phyloP scores from a whole-genome alignment of 768 basidiomycete species.

The Pleurotus ostreatus region DNA sequence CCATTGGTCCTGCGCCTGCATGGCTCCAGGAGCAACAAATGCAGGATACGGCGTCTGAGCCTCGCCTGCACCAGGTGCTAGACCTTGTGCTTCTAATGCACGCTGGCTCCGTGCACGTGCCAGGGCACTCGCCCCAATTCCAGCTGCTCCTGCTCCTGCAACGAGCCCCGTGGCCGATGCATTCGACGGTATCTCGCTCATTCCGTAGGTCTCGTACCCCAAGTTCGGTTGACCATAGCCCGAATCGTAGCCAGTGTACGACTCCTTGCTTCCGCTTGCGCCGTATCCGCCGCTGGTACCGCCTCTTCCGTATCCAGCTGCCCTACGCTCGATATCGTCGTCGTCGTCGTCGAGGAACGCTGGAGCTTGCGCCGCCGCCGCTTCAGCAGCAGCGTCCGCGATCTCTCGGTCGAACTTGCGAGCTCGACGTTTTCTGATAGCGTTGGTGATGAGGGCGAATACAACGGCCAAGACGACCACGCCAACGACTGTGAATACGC shows the following conservation, averaged over 20 bases:
- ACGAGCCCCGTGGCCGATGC: slow-evolving; percentile 8
- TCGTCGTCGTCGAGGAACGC: slow-evolving; percentile 53
- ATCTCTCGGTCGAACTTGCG: slow-evolving; percentile 69
- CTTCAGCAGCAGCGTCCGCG: slow-evolving; percentile 65
- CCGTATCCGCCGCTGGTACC: slow-evolving; percentile 20
- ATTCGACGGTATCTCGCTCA: slow-evolving; percentile 38
- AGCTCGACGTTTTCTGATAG: slow-evolving; percentile 60
- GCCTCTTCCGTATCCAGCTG: too few relatives aligned
- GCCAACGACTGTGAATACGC: slow-evolving; percentile 70
- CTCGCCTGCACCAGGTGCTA: slow-evolving; percentile 10
- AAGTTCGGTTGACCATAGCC: slow-evolving; percentile 23
- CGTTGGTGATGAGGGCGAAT: slow-evolving; percentile 45
- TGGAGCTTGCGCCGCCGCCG: slow-evolving; percentile 48
- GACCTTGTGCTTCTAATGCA: slow-evolving; percentile 17
- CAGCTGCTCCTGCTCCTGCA: slow-evolving; percentile 30
- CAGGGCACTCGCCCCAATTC: slow-evolving; percentile 31
- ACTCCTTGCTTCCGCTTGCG: slow-evolving; percentile 22
- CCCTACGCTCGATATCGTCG: slow-evolving; percentile 23
- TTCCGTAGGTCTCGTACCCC: slow-evolving; percentile 39
- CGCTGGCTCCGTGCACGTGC: slow-evolving; percentile 34
- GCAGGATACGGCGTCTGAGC: slow-evolving; percentile 11
- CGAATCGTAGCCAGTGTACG: slow-evolving; percentile 49
- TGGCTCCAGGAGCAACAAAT: slow-evolving; percentile 5
- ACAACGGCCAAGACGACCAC: slow-evolving; percentile 48
- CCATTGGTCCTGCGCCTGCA: neutral